Conservation (phyloP, 1,284 basidiomycete genomes). For the Ustanciosporium gigantosporum region DNA sequence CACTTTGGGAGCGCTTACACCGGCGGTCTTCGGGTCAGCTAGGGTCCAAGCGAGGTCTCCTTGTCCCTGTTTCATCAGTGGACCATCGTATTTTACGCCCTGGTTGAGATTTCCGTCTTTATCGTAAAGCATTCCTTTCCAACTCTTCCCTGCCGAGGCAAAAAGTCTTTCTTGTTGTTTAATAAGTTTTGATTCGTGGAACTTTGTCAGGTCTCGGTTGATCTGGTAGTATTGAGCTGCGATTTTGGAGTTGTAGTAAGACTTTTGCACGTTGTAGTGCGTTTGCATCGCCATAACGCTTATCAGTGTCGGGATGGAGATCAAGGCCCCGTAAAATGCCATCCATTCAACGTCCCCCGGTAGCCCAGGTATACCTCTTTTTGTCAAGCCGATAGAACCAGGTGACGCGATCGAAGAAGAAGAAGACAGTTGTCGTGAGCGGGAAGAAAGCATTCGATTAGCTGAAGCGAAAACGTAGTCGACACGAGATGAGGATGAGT, state of each 20-base stretch:
- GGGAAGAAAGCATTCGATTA: too few species aligned
- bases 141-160: slow-evolving; percentile 4
- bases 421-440: too few species aligned
- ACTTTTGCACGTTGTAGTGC: slow-evolving; percentile 24
- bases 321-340: slow-evolving; percentile 14
- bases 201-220: slow-evolving; percentile 5
- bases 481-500: too few species aligned
- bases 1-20: too few species aligned
- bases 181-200: slow-evolving; percentile 14
- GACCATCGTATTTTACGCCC: too few species aligned
- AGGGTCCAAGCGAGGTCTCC: too few species aligned
- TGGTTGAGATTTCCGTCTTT: slow-evolving; percentile 12
- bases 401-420: too few species aligned
- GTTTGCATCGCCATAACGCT: slow-evolving; percentile 18
- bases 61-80: too few species aligned
- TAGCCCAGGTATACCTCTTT: slow-evolving; percentile 7
- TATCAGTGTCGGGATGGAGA: slow-evolving; percentile 21
- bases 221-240: slow-evolving; percentile 21
- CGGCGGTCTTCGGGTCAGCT: too few species aligned
- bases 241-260: slow-evolving; percentile 18
- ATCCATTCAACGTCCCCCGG: slow-evolving; percentile 28
- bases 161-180: slow-evolving; percentile 16
- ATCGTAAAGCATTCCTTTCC: slow-evolving; percentile 26
- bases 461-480: too few species aligned
- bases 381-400: too few species aligned